Percentiles rank a stretch among this genome's conserved stretches.
Evolutionary conservation across 495 filamentous ascomycete genomes (phyloP).

Genomic region (Talaromyces trachyspermus): DNA sequence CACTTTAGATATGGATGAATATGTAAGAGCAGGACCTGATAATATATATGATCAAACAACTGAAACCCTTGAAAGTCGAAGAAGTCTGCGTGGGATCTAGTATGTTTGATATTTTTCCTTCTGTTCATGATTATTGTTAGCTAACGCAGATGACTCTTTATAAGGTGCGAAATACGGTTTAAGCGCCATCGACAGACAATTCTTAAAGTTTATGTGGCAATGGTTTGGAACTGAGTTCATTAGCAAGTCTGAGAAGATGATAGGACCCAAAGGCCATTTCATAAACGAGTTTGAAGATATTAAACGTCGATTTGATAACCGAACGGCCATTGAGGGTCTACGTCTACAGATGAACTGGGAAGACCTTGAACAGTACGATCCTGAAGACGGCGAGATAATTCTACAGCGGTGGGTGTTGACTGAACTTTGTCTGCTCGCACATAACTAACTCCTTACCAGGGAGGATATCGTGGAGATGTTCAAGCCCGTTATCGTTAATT

Average conservation of each 20-base stretch:
- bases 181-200: constrained; percentile 43
- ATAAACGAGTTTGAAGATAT: constrained; percentile 19
- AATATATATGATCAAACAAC: constrained; percentile 26
- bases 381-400: constrained; percentile 6
- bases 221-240: constrained; percentile 19
- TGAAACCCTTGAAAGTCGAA: constrained; percentile 19
- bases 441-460: not conserved
- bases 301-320: constrained; percentile 17
- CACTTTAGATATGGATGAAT: not conserved
- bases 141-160: not conserved
- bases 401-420: constrained; percentile 3
- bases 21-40: constrained; percentile 16
- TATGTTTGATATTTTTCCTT: not conserved
- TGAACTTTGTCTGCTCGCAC: not conserved
- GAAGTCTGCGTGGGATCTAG: constrained; percentile 14
- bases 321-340: not conserved
- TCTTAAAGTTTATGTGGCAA: constrained; percentile 34
- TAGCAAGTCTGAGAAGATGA: constrained; percentile 6
- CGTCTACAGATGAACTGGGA: constrained; percentile 1
- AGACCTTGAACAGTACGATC: constrained; percentile 9
- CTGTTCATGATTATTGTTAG: not conserved
- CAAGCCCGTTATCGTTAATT: constrained; percentile 48
- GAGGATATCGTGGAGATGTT: constrained; percentile 40
- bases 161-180: constrained; percentile 45
- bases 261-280: constrained; percentile 14